Evolutionary conservation across 495 filamentous ascomycete species (phyloP).

Genomic region (Podospora tetraspora): DNA sequence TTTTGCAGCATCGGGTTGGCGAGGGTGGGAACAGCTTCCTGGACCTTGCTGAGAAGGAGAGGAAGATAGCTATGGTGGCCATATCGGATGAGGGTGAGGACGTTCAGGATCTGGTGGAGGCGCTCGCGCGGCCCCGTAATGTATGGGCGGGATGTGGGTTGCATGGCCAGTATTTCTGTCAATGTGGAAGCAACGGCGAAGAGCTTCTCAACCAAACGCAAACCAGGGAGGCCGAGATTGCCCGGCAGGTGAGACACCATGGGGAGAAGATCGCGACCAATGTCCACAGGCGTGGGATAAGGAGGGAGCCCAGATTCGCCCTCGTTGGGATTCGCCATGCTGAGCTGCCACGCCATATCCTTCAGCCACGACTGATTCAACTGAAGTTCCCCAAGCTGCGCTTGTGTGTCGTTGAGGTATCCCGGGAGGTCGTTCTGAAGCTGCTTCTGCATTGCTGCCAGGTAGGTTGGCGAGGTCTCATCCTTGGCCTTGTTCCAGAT

Average conservation of each 20-base stretch:
- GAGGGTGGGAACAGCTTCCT: constrained; percentile 58
- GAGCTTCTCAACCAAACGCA: constrained; percentile 72
- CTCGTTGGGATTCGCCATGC: constrained; percentile 38
- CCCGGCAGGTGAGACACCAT: constrained; percentile 66
- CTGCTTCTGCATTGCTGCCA: constrained; percentile 59
- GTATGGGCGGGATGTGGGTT: constrained; percentile 55
- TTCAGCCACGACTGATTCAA: constrained; percentile 81
- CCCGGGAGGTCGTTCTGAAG: constrained; percentile 58
- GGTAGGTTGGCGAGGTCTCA: constrained; percentile 53
- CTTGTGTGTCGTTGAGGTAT: constrained; percentile 59
- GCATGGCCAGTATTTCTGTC: constrained; percentile 64
- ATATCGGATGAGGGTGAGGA: constrained; percentile 63
- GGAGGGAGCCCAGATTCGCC: constrained; percentile 57
- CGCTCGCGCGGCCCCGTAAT: constrained; percentile 64
- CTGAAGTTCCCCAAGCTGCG: constrained; percentile 63
- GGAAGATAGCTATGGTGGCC: constrained; percentile 67
- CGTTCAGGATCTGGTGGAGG: constrained; percentile 60
- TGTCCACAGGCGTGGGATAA: constrained; percentile 65
- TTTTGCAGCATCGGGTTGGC: constrained; percentile 51
- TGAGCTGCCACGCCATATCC: constrained; percentile 72
- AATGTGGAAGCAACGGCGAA: constrained; percentile 70
- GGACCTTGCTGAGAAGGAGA: constrained; percentile 62
- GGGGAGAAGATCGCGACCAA: constrained; percentile 61
- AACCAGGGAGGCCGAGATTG: constrained; percentile 53
- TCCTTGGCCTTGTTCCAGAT: constrained; percentile 67